phyloP scores from a whole-genome alignment of 2,329 filamentous ascomycete genomes.

The Hymenoscyphus fraxineus region DNA sequence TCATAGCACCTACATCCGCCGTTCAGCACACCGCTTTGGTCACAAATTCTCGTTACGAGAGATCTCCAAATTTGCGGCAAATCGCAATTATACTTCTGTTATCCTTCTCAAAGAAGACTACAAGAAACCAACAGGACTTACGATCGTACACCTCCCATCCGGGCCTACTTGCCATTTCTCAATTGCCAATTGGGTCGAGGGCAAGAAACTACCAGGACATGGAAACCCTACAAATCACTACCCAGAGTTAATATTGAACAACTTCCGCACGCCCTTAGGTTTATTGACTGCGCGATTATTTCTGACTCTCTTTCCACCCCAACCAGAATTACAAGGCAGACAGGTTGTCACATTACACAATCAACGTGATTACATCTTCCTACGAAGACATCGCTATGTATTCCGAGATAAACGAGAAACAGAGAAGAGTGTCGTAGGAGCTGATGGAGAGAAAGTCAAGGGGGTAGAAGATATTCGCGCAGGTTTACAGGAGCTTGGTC shows the following conservation, averaged over 20 bases:
- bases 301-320: conserved; percentile 71
- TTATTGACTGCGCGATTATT: conserved; percentile 84
- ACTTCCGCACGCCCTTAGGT: conserved; percentile 90
- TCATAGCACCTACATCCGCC: conserved; percentile 74
- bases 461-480: conserved; percentile 83
- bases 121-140: conserved; percentile 78
- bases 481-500: conserved; percentile 86
- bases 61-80: conserved; percentile 79
- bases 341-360: conserved; percentile 93
- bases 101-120: conserved; percentile 84
- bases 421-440: conserved; percentile 79
- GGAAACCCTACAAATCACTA: conserved; percentile 85
- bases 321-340: conserved; percentile 78
- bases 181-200: conserved; percentile 86
- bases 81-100: conserved; percentile 78
- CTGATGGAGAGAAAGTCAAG: conserved; percentile 78
- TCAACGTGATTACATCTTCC: conserved; percentile 93
- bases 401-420: conserved; percentile 84
- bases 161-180: conserved; percentile 93
- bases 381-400: conserved; percentile 84
- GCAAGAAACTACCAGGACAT: conserved; percentile 82
- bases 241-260: conserved; percentile 86
- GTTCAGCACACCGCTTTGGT: conserved; percentile 76
- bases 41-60: conserved; percentile 92
- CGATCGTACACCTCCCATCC: conserved; percentile 75